A percentile compares a stretch with the other conserved stretches of the same genome.
Conservation (phyloP, 768 basidiomycete genomes). For the Amylocystis lapponica region DNA sequence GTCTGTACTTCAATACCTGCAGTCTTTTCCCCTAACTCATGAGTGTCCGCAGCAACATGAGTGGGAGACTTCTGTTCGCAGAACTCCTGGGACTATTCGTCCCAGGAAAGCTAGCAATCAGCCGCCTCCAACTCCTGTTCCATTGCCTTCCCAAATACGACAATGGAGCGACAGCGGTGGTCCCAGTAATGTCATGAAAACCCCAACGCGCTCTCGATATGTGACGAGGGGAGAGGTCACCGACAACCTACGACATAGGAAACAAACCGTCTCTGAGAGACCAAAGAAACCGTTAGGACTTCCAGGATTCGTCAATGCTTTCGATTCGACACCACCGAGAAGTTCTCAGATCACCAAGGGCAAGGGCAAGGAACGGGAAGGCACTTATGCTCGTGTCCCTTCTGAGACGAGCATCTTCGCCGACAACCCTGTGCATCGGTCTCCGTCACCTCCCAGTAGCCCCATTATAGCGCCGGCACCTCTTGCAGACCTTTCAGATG, state of each 20-base stretch:
- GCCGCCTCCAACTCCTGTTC: slow-evolving; percentile 34
- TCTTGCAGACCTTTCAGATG: slow-evolving; percentile 7
- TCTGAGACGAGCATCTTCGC: background rate
- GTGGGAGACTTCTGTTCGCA: slow-evolving; percentile 50
- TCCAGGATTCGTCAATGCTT: slow-evolving; percentile 25
- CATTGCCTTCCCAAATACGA: slow-evolving; percentile 35
- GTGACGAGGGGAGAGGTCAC: slow-evolving; percentile 19
- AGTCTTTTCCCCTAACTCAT: background rate
- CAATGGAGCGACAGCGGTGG: slow-evolving; percentile 27
- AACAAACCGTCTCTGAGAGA: slow-evolving; percentile 12
- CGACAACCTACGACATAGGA: background rate
- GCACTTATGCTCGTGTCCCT: too few relatives aligned
- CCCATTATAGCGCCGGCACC: slow-evolving; percentile 5
- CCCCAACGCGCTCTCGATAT: slow-evolving; percentile 34
- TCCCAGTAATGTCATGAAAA: slow-evolving; percentile 27
- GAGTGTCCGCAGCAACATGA: slow-evolving; percentile 54
- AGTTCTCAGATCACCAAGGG: slow-evolving; percentile 14
- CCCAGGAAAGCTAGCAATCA: slow-evolving; percentile 34
- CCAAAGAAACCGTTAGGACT: slow-evolving; percentile 16
- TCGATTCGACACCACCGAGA: slow-evolving; percentile 9
- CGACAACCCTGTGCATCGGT: background rate
- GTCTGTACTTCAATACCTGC: slow-evolving; percentile 30
- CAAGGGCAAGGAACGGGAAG: slow-evolving; percentile 9
- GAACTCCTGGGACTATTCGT: slow-evolving; percentile 41
- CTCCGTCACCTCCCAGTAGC: slow-evolving; percentile 21